These are phyloP conservation scores for Dittrichia graveolens DNA, from an alignment of 129 eudicot species.

Conservation along the genomic window DNA sequence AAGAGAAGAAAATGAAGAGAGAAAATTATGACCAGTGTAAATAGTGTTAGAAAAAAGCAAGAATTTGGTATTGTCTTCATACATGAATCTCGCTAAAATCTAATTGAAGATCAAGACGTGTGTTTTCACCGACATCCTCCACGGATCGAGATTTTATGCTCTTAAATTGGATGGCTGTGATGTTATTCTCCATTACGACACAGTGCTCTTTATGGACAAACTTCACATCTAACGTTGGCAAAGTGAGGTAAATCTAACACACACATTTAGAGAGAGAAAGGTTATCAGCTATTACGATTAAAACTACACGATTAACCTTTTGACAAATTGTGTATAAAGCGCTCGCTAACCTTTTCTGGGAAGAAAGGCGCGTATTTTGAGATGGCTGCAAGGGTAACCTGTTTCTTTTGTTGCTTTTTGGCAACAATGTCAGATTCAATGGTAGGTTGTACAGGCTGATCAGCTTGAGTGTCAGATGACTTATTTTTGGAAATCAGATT, in stretches of 20 bases:
- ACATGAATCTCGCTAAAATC: constrained; percentile 95
- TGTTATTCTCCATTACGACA: constrained; percentile 65
- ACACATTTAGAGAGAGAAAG: no score
- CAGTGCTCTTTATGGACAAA: constrained; percentile 60
- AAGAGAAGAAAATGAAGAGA: constrained; percentile 18
- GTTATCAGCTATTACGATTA: constrained; percentile 10
- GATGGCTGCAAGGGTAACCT: constrained; percentile 44
- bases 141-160: constrained; percentile 59
- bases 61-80: constrained; percentile 26
- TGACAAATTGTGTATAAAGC: constrained; percentile 22
- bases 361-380: constrained; percentile 49
- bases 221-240: constrained; percentile 80
- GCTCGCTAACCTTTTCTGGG: constrained; percentile 74
- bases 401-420: constrained; percentile 45
- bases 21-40: not conserved
- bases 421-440: constrained; percentile 44
- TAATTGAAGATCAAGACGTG: constrained; percentile 76
- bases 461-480: constrained; percentile 41
- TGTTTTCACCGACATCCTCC: constrained; percentile 85
- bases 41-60: not conserved
- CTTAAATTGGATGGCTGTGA: constrained; percentile 76
- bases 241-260: constrained; percentile 59
- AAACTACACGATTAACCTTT: not conserved
- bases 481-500: constrained; percentile 52
- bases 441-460: constrained; percentile 34